phyloP scores from a whole-genome alignment of 2,329 filamentous ascomycete species.

The Acephala macrosclerotiorum region DNA sequence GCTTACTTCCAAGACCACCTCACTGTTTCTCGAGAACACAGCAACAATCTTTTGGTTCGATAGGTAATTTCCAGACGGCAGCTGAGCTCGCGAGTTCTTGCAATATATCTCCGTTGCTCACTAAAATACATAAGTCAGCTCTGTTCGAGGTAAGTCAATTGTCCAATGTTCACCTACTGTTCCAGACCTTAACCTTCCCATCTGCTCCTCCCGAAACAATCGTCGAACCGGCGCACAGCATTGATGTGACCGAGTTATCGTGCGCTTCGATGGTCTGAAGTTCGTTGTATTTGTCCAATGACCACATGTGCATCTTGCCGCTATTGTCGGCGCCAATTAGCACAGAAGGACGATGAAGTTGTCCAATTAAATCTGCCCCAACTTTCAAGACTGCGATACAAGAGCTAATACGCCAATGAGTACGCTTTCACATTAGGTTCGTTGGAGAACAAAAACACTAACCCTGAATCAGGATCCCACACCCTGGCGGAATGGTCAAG shows the following conservation, averaged over 20 bases:
- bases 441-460: conserved; percentile 47
- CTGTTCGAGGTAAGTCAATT: not conserved
- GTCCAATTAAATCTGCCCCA: not conserved
- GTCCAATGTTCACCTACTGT: not conserved
- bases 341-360: conserved; percentile 77
- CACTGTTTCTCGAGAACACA: conserved; percentile 79
- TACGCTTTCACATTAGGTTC: not conserved
- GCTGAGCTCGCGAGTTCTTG: conserved; percentile 89
- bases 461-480: conserved; percentile 89
- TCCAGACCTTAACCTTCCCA: conserved; percentile 84
- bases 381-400: not conserved
- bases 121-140: not conserved
- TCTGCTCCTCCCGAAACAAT: conserved; percentile 76
- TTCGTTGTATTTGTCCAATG: conserved; percentile 72
- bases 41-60: conserved; percentile 96
- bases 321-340: conserved; percentile 96
- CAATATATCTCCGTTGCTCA: conserved; percentile 73
- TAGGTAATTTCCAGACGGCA: conserved; percentile 91
- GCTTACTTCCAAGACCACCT: conserved; percentile 94
- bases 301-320: conserved; percentile 95
- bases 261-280: conserved; percentile 77
- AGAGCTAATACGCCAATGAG: conserved; percentile 70
- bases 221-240: conserved; percentile 71
- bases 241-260: conserved; percentile 93
- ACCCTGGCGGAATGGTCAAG: conserved; percentile 93